phyloP scores from a whole-genome alignment of 371 early-diverging fungal species.

The Mortierella sp. region DNA sequence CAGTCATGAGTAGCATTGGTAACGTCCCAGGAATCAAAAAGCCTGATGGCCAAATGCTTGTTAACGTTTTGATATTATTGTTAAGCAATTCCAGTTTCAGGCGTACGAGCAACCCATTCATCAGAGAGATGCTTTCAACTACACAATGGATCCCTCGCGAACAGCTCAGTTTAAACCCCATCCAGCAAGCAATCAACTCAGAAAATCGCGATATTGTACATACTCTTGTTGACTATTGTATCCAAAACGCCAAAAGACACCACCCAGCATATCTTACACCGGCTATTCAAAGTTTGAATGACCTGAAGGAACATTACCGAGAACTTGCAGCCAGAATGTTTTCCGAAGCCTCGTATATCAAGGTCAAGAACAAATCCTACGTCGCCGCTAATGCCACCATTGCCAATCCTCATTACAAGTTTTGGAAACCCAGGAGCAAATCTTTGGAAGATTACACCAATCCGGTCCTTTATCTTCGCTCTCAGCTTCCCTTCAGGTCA shows the following conservation, averaged over 20 bases:
- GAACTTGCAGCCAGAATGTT: constrained; percentile 32
- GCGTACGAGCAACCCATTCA: constrained; percentile 17
- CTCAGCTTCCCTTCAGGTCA: constrained; percentile 29
- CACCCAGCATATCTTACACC: constrained; percentile 49
- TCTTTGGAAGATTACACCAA: constrained; percentile 23
- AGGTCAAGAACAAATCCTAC: constrained; percentile 35
- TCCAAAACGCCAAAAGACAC: constrained; percentile 37
- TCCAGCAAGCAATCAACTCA: constrained; percentile 23
- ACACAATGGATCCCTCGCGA: constrained; percentile 47
- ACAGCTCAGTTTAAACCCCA: constrained; percentile 26
- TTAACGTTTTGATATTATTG: constrained; percentile 24
- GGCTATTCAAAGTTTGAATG: constrained; percentile 27
- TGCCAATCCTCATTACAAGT: constrained; percentile 2
- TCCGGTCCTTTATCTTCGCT: constrained; percentile 36
- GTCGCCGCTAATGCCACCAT: constrained; percentile 37
- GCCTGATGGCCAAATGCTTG: too few species aligned
- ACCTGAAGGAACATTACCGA: constrained; percentile 28
- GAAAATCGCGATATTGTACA: constrained; percentile 23
- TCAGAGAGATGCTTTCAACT: constrained; percentile 21
- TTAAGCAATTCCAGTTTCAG: constrained; percentile 14
- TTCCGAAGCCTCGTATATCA: constrained; percentile 36
- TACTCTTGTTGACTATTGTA: constrained; percentile 35
- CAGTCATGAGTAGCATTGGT: too few species aligned
- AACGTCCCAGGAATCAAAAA: too few species aligned
- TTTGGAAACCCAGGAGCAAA: not conserved